Base-by-base conservation (phyloP, 2,329 filamentous ascomycete genomes). In the Cylindrodendrum hubeiense region DNA sequence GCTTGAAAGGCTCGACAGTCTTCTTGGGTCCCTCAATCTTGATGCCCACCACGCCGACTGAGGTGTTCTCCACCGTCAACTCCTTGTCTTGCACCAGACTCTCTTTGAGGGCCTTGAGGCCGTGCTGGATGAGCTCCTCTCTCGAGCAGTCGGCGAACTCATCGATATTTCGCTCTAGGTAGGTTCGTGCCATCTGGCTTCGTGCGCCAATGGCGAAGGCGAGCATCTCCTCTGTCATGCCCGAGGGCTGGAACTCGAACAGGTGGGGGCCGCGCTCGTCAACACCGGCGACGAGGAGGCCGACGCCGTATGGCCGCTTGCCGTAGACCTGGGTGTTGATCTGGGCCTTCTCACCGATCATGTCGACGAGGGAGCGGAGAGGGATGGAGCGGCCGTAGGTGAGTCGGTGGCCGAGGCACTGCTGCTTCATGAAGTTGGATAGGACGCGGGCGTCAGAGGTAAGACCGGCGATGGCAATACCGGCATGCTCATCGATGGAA, bases 371-470 rank as follows among this genome's bases (percentile, higher is more conserved):
- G 68, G 93, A 92, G 77, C 94, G 91, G 78, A 98, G 86, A 33
- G 94, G 93, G 79, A 99, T 96, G 72, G 95, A 90, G 72, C 96
- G 95, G 83, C 93, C 95, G 85, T 97, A 98, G 63, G 94, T 97
- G 75, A 99, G 91, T 81, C 95, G 94, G 76, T 96, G 95, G 77
- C 93, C 93, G 77, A 99, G 93, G 69, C 94, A 97, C 85, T 98
- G 96, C 84, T 97, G 94, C 87, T 98, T 98, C 95, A 99, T 98
- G 87, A 98, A 99, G 89, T 99, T 99, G 87, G 95, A 98, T 75
- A 99, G 94, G 75, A 99, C 96, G 78, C 96, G 96, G 79, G 95
- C 96, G 82, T 99, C 96, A 64, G 95, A 98, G 72, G 96, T 96
- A 68, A 99, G 93, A 75, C 96, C 96, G 73, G 96, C 96, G 76